Percentiles rank a stretch among this genome's conserved stretches.
Evolutionary conservation across 176 grass and related monocot genomes (phyloP).

Genomic region (Bothriochloa decipiens): DNA sequence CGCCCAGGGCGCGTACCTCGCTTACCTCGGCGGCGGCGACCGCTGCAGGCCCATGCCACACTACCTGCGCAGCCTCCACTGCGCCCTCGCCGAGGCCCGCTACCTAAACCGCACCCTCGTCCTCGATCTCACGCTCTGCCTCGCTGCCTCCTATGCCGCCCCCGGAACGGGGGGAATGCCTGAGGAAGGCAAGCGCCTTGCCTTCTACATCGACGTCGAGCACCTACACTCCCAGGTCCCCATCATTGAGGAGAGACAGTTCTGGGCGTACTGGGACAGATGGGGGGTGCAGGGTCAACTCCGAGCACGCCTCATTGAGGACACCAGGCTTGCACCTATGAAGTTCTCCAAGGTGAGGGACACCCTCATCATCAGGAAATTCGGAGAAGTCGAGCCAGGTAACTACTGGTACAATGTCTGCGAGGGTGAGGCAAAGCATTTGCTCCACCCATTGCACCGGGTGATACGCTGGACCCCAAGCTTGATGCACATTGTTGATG

Average conservation of each 20-base stretch:
- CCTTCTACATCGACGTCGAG: constrained; percentile 74
- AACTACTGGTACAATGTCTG: constrained; percentile 88
- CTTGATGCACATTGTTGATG: constrained; percentile 63
- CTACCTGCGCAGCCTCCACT: constrained; percentile 77
- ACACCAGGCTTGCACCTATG: constrained; percentile 46
- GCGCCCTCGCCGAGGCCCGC: constrained; percentile 69
- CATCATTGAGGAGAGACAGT: constrained; percentile 62
- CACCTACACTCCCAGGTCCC: constrained; percentile 53
- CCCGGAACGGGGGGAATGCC: constrained; percentile 34
- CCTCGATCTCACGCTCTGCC: constrained; percentile 68
- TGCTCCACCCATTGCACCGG: constrained; percentile 29
- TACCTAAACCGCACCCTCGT: constrained; percentile 76
- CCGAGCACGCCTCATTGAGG: constrained; percentile 58
- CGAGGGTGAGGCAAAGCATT: constrained; percentile 51
- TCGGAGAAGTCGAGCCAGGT: constrained; percentile 72
- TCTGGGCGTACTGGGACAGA: constrained; percentile 79
- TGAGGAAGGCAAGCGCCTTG: constrained; percentile 79
- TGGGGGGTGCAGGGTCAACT: constrained; percentile 71
- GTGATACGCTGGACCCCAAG: constrained; percentile 53
- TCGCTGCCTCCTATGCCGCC: constrained; percentile 47
- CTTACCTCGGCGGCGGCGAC: constrained; percentile 73
- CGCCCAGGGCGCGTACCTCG: constrained; percentile 50
- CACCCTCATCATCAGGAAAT: constrained; percentile 72
- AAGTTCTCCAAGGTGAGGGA: constrained; percentile 65
- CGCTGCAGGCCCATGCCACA: constrained; percentile 82